Evolutionary conservation across 441 rosid species (phyloP), one percentile per base, ranked within the genome.

Genomic region (Manihot esculenta): DNA sequence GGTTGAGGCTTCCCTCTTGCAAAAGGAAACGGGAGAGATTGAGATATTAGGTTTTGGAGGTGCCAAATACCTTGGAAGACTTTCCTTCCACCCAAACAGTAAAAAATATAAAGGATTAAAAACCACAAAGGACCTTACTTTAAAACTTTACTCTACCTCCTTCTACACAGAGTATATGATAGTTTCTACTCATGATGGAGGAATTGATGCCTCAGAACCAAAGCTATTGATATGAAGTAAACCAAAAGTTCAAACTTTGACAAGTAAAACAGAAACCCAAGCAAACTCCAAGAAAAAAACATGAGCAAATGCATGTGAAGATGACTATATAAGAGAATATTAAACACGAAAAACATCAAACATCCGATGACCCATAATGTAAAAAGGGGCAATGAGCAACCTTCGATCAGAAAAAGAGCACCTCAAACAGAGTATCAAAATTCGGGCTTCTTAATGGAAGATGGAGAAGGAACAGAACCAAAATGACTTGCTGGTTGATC

Each of bases 11-110:
- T 84, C 64, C 85, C 82, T 35, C 68, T 68, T 8, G 53, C 35
- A 56, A 80, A 73, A 21, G 84, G 88, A 72, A 86, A 86, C 67
- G 88, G 88, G 48, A 57, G 30, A 0, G 88, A 86, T 48, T n/a
- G n/a, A n/a, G n/a, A n/a, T n/a, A n/a, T n/a, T n/a, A n/a, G n/a
- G n/a, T n/a, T n/a, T n/a, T n/a, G n/a, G n/a, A n/a, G n/a, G n/a
- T n/a, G n/a, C n/a, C n/a, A n/a, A n/a, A n/a, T n/a, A n/a, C n/a
- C n/a, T n/a, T n/a, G n/a, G n/a, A n/a, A n/a, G n/a, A n/a, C n/a
- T n/a, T n/a, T n/a, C n/a, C n/a, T n/a, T n/a, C n/a, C n/a, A n/a
- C n/a, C n/a, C n/a, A n/a, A n/a, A n/a, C n/a, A n/a, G n/a, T n/a
- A n/a, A n/a, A n/a, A n/a, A n/a, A n/a, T n/a, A n/a, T n/a, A n/a